phyloP scores from a whole-genome alignment of 208 protist species.

The Leishmania major region DNA sequence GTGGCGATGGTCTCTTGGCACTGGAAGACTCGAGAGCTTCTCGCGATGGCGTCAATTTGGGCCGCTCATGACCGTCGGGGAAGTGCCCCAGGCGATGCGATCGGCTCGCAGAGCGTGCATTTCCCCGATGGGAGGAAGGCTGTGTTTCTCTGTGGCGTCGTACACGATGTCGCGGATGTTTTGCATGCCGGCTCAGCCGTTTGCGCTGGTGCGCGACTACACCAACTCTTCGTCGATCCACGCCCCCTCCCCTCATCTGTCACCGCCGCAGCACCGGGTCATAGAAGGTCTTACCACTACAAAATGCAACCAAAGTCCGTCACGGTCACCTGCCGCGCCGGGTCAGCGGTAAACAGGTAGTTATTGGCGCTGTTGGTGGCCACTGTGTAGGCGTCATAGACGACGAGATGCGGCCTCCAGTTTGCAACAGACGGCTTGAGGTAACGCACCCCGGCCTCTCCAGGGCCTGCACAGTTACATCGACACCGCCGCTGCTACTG shows the following conservation, averaged over 20 bases:
- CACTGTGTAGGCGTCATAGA: not conserved
- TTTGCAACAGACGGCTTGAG: constrained; percentile 33
- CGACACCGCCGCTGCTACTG: not conserved
- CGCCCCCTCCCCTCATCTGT: constrained; percentile 12
- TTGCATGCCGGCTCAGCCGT: constrained; percentile 31
- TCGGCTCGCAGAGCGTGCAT: constrained; percentile 6
- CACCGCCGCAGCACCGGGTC: constrained; percentile 23
- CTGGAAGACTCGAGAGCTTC: constrained; percentile 1
- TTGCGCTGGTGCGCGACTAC: not conserved
- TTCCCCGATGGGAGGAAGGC: too few species aligned
- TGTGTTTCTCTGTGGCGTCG: constrained; percentile 11
- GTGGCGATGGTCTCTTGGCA: constrained; percentile 39
- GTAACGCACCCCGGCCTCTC: not conserved
- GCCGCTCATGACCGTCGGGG: not conserved
- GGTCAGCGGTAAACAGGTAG: constrained; percentile 13
- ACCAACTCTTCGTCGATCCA: constrained; percentile 19
- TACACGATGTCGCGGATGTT: constrained; percentile 32
- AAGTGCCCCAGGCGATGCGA: not conserved
- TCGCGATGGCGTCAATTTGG: not conserved
- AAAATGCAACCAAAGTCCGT: constrained; percentile 30
- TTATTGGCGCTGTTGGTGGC: not conserved
- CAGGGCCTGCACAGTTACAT: not conserved
- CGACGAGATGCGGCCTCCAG: constrained; percentile 19
- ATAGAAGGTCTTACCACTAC: constrained; percentile 32
- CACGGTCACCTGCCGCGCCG: constrained; percentile 1